Evolutionary conservation across 805 yeast genomes (phyloP).

Genomic region (Cephaloascus albidus): DNA sequence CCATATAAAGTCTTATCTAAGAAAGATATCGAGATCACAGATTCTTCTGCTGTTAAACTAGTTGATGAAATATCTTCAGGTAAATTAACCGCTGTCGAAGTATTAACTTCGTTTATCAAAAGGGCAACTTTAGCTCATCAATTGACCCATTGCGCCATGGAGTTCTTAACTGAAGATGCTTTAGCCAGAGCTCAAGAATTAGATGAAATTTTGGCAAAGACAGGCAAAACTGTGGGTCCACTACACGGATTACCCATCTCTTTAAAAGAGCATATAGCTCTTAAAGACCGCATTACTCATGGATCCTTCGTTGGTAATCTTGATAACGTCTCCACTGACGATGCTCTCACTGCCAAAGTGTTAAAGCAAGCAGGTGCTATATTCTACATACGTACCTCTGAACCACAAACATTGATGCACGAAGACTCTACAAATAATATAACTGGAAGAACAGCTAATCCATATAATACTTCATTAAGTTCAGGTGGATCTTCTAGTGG

Average conservation of each 20-base stretch:
- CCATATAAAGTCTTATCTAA: conserved; percentile 17
- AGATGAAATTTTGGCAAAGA: conserved; percentile 22
- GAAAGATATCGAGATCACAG: conserved; percentile 27
- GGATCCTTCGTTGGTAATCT: conserved; percentile 27
- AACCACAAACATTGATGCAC: conserved; percentile 37
- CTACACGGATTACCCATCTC: conserved; percentile 35
- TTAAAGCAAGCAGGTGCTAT: conserved; percentile 32
- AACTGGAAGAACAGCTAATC: conserved; percentile 21
- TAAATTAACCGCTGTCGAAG: conserved; percentile 23
- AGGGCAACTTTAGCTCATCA: conserved; percentile 33
- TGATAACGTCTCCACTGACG: conserved; percentile 17
- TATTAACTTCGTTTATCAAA: conserved; percentile 30
- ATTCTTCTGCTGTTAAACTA: conserved; percentile 18
- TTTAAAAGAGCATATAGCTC: conserved; percentile 31
- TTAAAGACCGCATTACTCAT: conserved; percentile 23
- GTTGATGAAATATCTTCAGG: conserved; percentile 20
- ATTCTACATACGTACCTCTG: conserved; percentile 31
- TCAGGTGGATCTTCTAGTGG: conserved; percentile 50
- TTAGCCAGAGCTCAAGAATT: conserved; percentile 26
- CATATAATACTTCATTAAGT: conserved; percentile 23
- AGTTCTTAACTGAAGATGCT: conserved; percentile 30
- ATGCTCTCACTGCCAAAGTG: conserved; percentile 19
- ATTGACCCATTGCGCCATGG: conserved; percentile 33
- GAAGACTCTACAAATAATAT: conserved; percentile 27
- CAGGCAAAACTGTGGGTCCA: conserved; percentile 31